These are phyloP conservation scores for Monosporascus sp. DNA, from an alignment of 2,329 filamentous ascomycete species.

Conservation along the genomic window DNA sequence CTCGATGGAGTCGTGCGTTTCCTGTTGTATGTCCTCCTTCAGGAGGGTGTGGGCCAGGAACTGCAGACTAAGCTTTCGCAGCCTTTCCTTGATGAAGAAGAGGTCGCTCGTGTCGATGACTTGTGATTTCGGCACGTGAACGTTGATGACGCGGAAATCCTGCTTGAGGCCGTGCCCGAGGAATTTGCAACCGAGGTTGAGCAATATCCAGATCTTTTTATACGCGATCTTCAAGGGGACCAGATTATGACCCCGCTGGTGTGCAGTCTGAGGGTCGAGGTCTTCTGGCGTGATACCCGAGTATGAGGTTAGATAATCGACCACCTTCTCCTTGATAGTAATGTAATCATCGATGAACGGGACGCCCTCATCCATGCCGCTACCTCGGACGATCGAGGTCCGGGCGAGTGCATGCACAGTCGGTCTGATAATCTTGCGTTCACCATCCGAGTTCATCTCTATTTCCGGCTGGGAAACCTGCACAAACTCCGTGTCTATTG, in stretches of 20 bases:
- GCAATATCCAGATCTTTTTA: slow-evolving; percentile 95
- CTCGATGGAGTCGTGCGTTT: slow-evolving; percentile 91
- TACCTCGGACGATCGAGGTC: slow-evolving; percentile 81
- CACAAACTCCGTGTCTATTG: slow-evolving; percentile 95
- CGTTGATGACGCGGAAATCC: slow-evolving; percentile 97
- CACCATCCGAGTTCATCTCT: slow-evolving; percentile 91
- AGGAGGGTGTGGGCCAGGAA: slow-evolving; percentile 90
- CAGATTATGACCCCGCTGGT: slow-evolving; percentile 68
- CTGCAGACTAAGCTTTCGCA: slow-evolving; percentile 83
- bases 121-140: slow-evolving; percentile 84
- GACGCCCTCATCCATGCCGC: slow-evolving; percentile 69
- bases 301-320: slow-evolving; percentile 92
- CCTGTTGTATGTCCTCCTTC: slow-evolving; percentile 88
- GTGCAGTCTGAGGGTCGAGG: slow-evolving; percentile 61
- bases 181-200: slow-evolving; percentile 92
- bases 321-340: slow-evolving; percentile 79
- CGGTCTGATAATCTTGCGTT: slow-evolving; percentile 84
- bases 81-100: slow-evolving; percentile 75
- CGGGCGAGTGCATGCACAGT: slow-evolving; percentile 88
- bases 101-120: slow-evolving; percentile 92
- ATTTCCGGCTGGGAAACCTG: slow-evolving; percentile 89
- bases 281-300: slow-evolving; percentile 87
- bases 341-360: slow-evolving; percentile 99
- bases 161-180: slow-evolving; percentile 90
- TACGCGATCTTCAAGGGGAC: slow-evolving; percentile 87